Percentiles rank a stretch among this genome's conserved stretches.
Conservation (phyloP, 345 rosid species). For the Syzygium grande region DNA sequence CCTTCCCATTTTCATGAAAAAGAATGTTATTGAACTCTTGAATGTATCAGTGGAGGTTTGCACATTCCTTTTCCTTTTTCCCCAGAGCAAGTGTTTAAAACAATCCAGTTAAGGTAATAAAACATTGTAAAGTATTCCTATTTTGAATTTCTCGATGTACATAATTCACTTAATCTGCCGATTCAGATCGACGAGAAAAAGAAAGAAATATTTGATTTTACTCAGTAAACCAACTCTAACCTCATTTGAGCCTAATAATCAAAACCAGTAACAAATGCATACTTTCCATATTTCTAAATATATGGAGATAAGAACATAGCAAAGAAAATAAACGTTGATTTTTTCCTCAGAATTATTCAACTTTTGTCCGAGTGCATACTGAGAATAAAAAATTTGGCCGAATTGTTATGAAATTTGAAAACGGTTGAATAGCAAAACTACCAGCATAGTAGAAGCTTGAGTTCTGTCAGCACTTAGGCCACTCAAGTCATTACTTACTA, state of each 20-base stretch:
- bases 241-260: not conserved
- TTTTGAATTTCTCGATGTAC: not conserved
- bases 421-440: not conserved
- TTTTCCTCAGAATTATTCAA: not conserved
- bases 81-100: not conserved
- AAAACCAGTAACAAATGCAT: not conserved
- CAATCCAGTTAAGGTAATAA: not conserved
- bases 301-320: not conserved
- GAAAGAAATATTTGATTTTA: not conserved
- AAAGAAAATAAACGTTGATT: not conserved
- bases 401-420: not conserved
- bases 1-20: not conserved
- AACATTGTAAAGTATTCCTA: not conserved
- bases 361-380: not conserved
- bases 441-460: not conserved
- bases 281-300: not conserved
- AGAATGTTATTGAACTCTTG: not conserved
- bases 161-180: not conserved
- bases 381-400: not conserved
- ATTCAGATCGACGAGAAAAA: not conserved
- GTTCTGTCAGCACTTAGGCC: not conserved
- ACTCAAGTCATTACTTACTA: not conserved
- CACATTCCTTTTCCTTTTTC: not conserved
- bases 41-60: not conserved
- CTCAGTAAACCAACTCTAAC: not conserved